phyloP scores from a whole-genome alignment of 768 basidiomycete genomes.

The Gymnopilus dilepis region DNA sequence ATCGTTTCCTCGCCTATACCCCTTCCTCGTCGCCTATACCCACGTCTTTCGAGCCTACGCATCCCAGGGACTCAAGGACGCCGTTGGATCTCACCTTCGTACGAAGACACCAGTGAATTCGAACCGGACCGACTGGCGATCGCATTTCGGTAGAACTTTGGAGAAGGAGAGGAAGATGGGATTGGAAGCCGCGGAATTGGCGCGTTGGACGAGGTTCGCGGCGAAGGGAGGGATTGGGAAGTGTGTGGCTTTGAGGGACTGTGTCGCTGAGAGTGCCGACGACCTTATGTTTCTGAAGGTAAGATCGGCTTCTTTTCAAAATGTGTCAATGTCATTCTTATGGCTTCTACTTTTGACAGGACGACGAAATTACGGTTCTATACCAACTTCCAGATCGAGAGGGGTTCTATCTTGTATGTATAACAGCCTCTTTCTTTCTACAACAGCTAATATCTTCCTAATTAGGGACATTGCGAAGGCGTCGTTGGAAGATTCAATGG shows the following conservation, averaged over 20 bases:
- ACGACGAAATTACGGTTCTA: slow-evolving; percentile 79
- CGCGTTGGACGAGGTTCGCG: slow-evolving; percentile 85
- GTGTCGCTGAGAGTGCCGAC: slow-evolving; percentile 71
- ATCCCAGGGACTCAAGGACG: too few relatives aligned
- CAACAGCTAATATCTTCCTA: not conserved
- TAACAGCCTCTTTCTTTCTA: not conserved
- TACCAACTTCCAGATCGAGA: slow-evolving; percentile 66
- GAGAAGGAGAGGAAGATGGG: slow-evolving; percentile 26
- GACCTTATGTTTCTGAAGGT: slow-evolving; percentile 92
- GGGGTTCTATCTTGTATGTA: slow-evolving; percentile 62
- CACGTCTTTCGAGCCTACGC: too few relatives aligned
- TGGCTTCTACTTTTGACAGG: slow-evolving; percentile 43
- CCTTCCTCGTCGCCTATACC: not conserved
- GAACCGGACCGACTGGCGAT: not conserved
- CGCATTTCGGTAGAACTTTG: not conserved
- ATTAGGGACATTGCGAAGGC: slow-evolving; percentile 85
- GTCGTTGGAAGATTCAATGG: slow-evolving; percentile 80
- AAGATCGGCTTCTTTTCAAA: slow-evolving; percentile 24
- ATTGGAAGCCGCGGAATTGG: slow-evolving; percentile 76
- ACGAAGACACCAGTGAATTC: not conserved
- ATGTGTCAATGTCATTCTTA: not conserved
- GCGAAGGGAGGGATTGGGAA: slow-evolving; percentile 85
- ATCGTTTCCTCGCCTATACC: not conserved
- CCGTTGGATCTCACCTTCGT: too few relatives aligned
- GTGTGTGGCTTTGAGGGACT: slow-evolving; percentile 76